Conservation (phyloP, 441 rosid genomes). For the Adansonia madagascariensis region DNA sequence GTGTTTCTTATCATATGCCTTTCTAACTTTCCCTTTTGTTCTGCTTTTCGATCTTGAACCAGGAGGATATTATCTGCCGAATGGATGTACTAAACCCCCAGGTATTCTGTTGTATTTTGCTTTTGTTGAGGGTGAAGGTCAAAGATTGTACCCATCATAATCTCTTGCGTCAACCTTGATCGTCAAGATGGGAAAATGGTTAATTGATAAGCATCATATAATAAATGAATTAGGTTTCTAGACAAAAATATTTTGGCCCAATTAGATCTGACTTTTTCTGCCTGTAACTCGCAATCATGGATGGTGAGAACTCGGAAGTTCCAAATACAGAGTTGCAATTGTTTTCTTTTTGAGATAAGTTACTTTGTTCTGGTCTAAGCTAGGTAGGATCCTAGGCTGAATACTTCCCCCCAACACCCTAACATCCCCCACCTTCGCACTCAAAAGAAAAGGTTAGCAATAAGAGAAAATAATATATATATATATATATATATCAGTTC, state of each 20-base stretch:
- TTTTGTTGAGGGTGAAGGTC: not conserved
- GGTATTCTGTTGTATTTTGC: conserved; percentile 50
- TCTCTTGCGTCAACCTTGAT: conserved; percentile 11
- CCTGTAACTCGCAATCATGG: not conserved
- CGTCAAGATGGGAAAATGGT: conserved; percentile 8
- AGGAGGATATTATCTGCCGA: conserved; percentile 66
- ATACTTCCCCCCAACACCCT: not conserved
- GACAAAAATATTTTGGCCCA: not conserved
- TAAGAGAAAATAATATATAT: not conserved
- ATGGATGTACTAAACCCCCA: conserved; percentile 87
- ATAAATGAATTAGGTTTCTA: not conserved
- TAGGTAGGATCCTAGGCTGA: not conserved
- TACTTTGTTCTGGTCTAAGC: not conserved
- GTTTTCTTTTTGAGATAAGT: not conserved
- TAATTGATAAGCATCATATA: conserved; percentile 5
- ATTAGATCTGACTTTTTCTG: not conserved
- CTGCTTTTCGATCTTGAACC: conserved; percentile 27
- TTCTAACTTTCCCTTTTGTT: conserved; percentile 11
- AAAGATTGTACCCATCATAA: not conserved
- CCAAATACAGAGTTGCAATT: not conserved
- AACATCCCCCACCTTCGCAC: not conserved
- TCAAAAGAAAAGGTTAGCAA: not conserved
- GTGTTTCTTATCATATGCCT: conserved; percentile 20
- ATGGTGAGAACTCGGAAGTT: conserved; percentile 12
- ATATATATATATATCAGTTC: not conserved